Evolutionary conservation across 2,329 filamentous ascomycete species (phyloP).

Genomic region (Lecanosticta acicola): DNA sequence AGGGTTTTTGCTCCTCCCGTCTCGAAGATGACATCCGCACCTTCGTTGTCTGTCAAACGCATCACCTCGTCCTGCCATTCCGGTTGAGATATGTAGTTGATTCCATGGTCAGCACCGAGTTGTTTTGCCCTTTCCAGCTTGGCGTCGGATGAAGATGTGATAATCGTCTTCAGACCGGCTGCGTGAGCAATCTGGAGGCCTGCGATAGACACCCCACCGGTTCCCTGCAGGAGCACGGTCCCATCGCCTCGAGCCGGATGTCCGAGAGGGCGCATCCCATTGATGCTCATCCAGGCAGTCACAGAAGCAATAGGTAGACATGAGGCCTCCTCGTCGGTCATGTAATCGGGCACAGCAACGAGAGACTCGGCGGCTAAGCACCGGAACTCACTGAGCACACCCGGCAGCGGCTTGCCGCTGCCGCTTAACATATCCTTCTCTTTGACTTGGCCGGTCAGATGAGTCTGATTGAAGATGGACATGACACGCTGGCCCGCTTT

Average conservation of each 20-base stretch:
- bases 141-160: constrained; percentile 52
- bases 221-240: constrained; percentile 39
- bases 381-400: constrained; percentile 55
- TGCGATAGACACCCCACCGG: constrained; percentile 40
- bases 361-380: constrained; percentile 54
- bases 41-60: constrained; percentile 37
- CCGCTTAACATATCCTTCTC: constrained; percentile 52
- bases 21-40: constrained; percentile 49
- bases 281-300: constrained; percentile 63
- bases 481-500: constrained; percentile 60
- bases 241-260: constrained; percentile 40
- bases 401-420: constrained; percentile 55
- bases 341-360: constrained; percentile 52
- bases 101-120: constrained; percentile 53
- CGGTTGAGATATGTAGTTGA: constrained; percentile 56
- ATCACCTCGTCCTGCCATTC: constrained; percentile 58
- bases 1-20: constrained; percentile 48
- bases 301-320: constrained; percentile 57
- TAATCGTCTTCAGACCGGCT: constrained; percentile 47
- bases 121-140: constrained; percentile 48
- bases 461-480: constrained; percentile 56
- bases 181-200: constrained; percentile 39
- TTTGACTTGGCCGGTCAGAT: constrained; percentile 55
- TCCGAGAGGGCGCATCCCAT: constrained; percentile 53
- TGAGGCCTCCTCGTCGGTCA: constrained; percentile 55